Evolutionary conservation across 2,329 filamentous ascomycete genomes (phyloP).

Genomic region (Hypoxylon sp.): DNA sequence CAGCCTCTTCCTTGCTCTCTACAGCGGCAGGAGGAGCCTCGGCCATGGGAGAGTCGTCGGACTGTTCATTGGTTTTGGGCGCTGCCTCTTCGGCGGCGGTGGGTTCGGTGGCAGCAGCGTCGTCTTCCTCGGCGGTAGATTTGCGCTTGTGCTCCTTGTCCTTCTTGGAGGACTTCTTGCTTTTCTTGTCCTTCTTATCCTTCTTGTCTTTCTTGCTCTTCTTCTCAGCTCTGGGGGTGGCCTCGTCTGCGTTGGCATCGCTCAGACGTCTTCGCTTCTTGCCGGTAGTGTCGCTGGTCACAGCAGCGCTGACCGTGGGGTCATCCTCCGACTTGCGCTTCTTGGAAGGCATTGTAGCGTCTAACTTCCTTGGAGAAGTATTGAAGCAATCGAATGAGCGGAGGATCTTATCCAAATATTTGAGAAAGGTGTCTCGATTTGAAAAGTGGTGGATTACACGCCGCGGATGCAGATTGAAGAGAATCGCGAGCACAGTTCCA

Average conservation of each 20-base stretch:
- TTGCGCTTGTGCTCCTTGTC: conserved; percentile 34
- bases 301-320: conserved; percentile 34
- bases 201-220: conserved; percentile 47
- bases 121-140: conserved; percentile 29
- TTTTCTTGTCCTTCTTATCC: conserved; percentile 44
- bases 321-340: conserved; percentile 54
- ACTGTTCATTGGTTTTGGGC: conserved; percentile 24
- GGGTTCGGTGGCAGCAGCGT: conserved; percentile 10
- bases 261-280: conserved; percentile 52
- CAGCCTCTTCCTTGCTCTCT: conserved; percentile 43
- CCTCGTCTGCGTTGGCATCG: conserved; percentile 33
- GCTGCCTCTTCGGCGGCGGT: conserved; percentile 17
- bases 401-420: background rate
- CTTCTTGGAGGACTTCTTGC: conserved; percentile 42
- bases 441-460: conserved; percentile 41
- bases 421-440: background rate
- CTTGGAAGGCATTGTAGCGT: conserved; percentile 43
- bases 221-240: conserved; percentile 34
- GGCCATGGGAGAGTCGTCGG: conserved; percentile 16
- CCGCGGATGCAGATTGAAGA: background rate
- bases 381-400: background rate
- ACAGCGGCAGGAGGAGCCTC: conserved; percentile 1
- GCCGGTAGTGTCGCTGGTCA: conserved; percentile 33
- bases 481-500: conserved; percentile 29
- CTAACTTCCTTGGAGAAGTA: background rate